phyloP scores from a whole-genome alignment of 345 rosid species.

The Melaleuca alternifolia region DNA sequence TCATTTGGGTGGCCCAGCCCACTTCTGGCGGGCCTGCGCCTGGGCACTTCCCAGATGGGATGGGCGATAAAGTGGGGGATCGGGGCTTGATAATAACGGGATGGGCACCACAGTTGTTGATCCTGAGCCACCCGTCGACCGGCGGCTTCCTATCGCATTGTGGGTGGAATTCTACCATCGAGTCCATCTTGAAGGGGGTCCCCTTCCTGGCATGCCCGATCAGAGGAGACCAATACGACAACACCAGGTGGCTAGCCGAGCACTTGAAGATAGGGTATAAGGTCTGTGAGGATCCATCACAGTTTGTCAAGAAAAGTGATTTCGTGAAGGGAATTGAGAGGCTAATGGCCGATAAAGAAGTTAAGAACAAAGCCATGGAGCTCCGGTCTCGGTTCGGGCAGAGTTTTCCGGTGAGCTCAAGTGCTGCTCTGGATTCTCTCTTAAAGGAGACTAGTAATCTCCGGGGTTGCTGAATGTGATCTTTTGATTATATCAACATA shows the following conservation, averaged over 20 bases:
- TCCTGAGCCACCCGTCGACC: conserved; percentile 33
- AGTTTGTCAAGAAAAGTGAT: conserved; percentile 3
- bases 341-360: conserved; percentile 11
- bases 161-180: conserved; percentile 47
- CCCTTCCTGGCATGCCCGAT: conserved; percentile 42
- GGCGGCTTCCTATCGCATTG: conserved; percentile 46
- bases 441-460: not conserved
- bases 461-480: not conserved
- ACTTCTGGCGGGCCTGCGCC: not conserved
- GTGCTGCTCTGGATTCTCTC: conserved; percentile 13
- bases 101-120: conserved; percentile 46
- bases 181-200: conserved; percentile 33
- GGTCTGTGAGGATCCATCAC: conserved; percentile 2
- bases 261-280: conserved; percentile 2
- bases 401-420: conserved; percentile 18
- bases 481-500: not conserved
- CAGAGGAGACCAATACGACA: conserved; percentile 36
- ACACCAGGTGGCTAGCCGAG: conserved; percentile 18
- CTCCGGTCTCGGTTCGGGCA: conserved; percentile 4
- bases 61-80: conserved; percentile 9
- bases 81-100: conserved; percentile 29
- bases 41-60: not conserved
- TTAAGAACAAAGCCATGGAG: conserved; percentile 4
- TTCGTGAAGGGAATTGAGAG: conserved; percentile 14
- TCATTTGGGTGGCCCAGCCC: conserved; percentile 23